Evolutionary conservation across 805 yeast genomes (phyloP), one percentile per base, ranked within the genome.

Genomic region (Ogataea naganishii): DNA sequence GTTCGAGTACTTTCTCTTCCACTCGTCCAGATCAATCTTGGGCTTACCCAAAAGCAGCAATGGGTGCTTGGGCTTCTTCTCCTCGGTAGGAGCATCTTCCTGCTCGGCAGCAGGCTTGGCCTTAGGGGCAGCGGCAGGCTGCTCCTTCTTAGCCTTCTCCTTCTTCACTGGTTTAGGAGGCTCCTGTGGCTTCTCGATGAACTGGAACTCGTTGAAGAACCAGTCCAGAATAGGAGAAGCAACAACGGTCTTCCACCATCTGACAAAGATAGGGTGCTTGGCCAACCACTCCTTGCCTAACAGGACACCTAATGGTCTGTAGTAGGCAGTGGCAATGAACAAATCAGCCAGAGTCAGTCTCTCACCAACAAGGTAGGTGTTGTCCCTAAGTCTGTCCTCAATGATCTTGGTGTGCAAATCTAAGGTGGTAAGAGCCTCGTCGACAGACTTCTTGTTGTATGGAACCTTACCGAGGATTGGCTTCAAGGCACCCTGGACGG

Each of bases 1-100:
- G 74, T 89, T 92, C 42, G 96, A 86, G 80, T 92, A 89, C 44
- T 66, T 65, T 69, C 96, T 81, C 77, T 92, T 92, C 94, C 96
- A 88, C 63, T 84, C 92, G 56, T 89, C 96, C 41, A 89, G 51
- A 38, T 74, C 63, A 47, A 77, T 65, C 46, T 69, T 65, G 39
- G 79, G 51, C 56, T 73, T 80, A 49, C 92, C 94, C 42, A 89
- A 75, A 36, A 69, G 65, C 59, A 75, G 94, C 58, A 88, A 75
- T 54, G 97, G 96, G 68, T 89, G 97, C 63, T 80, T 81, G 45
- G 86, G 72, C 67, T 82, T 83, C 69, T 80, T 80, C 49, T 66
- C 72, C 53, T 65, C 71, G 40, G 64, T 67, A 31, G 71, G 63
- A 31, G 42, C 46, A 14, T 46, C 61, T 7, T 38, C 66, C 14